Percentiles rank a stretch among this genome's conserved stretches.
Conservation (phyloP, 2,329 filamentous ascomycete species). For the Colletotrichum aenigma region DNA sequence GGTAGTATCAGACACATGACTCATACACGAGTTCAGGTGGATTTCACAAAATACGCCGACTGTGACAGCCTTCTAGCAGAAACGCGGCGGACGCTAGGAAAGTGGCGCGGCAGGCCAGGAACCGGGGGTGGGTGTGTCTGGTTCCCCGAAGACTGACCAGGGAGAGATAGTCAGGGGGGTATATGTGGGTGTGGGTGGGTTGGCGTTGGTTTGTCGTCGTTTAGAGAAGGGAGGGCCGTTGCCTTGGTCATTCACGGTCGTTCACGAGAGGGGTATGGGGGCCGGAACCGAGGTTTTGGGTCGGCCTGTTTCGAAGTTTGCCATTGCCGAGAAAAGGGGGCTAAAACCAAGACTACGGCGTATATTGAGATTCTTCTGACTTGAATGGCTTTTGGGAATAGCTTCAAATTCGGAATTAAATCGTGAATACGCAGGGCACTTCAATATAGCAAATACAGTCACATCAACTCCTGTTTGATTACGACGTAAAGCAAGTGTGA, state of each 20-base stretch:
- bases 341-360: not conserved
- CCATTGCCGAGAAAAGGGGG: not conserved
- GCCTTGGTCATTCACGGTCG: conserved; percentile 10
- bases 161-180: not conserved
- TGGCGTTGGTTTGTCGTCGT: not conserved
- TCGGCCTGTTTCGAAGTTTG: not conserved
- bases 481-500: conserved; percentile 24
- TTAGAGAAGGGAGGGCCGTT: not conserved
- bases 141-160: not conserved
- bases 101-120: not conserved
- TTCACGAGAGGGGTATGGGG: not conserved
- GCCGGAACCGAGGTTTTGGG: not conserved
- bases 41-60: not conserved
- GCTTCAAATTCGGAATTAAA: not conserved
- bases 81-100: not conserved
- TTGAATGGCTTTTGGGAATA: not conserved
- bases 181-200: not conserved
- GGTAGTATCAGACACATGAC: not conserved
- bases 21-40: not conserved
- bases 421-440: not conserved
- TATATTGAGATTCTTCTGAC: not conserved
- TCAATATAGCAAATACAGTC: not conserved
- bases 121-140: not conserved
- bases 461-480: conserved; percentile 15
- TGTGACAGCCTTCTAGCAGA: not conserved